Conservation (phyloP, 768 basidiomycete species). For the Tephrocybe sp. region DNA sequence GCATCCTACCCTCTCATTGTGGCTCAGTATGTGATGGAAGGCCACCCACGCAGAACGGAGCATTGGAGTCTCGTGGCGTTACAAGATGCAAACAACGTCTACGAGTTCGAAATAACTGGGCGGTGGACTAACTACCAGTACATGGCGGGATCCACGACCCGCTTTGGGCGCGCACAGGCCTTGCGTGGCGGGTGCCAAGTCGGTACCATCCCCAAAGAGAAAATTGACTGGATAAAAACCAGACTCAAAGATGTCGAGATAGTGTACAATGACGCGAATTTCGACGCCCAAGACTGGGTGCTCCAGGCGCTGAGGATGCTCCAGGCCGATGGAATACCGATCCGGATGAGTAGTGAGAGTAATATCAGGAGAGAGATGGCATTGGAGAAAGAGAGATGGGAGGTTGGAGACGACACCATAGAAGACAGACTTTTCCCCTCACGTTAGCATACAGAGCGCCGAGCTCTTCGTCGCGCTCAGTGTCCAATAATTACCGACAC, state of each 20-base stretch:
- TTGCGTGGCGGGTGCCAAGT: slow-evolving; percentile 27
- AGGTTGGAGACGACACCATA: slow-evolving; percentile 24
- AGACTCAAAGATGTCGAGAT: slow-evolving; percentile 20
- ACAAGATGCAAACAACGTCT: slow-evolving; percentile 15
- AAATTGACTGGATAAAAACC: slow-evolving; percentile 21
- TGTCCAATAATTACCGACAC: too few relatives aligned
- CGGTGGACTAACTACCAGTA: slow-evolving; percentile 24
- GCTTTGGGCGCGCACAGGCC: slow-evolving; percentile 13
- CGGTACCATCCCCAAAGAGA: slow-evolving; percentile 17
- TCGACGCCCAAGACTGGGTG: slow-evolving; percentile 29
- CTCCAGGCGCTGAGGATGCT: slow-evolving; percentile 21
- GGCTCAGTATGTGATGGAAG: slow-evolving; percentile 22
- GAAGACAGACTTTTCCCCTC: slow-evolving; percentile 20
- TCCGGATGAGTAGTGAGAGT: slow-evolving; percentile 15
- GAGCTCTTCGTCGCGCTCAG: slow-evolving; percentile 23
- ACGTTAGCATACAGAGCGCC: neutral
- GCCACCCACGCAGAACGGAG: slow-evolving; percentile 26
- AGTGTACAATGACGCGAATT: slow-evolving; percentile 19
- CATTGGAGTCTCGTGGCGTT: slow-evolving; percentile 26
- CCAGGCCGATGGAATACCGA: slow-evolving; percentile 19
- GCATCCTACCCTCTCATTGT: slow-evolving; percentile 23
- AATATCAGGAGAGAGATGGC: slow-evolving; percentile 15
- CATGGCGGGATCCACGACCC: slow-evolving; percentile 6
- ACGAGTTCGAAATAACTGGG: slow-evolving; percentile 24
- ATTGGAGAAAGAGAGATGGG: slow-evolving; percentile 21